Base-by-base conservation (phyloP, 2,329 filamentous ascomycete species). In the Mycogone perniciosa region DNA sequence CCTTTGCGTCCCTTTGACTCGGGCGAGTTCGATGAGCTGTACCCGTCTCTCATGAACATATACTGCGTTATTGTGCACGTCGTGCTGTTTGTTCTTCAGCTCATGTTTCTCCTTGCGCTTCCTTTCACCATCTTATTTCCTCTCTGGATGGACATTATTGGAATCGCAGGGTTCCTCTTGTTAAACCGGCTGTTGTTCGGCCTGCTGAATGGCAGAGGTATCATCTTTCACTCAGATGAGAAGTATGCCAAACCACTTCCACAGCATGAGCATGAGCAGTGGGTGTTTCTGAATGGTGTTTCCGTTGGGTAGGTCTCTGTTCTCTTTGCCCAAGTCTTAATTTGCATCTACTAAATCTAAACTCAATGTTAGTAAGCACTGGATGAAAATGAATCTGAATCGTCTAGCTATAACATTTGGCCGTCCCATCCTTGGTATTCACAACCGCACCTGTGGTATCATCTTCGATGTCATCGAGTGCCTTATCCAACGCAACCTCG, bases 221-320 rank as follows among this genome's bases (percentile, higher is more conserved):
- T 72, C 45, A 70, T 72, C 3, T 82, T 77, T 57, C 64, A 67
- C 13, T 82, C 81, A 1, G 73, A 80, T 39, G 69, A 75, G 2
- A 69, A 77, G 48, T 81, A 78, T 54, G 74, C 81, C 1, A 64
- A 72, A 11, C 66, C 67, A 1, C 64, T 67, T 13, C 71, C 73
- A 0, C 73, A 79, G 56, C 76, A 81, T 62, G 70, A 72, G 8
- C 73, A 81, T 47, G 87, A 91, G 67, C 78, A 84, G 60, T 92
- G 88, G 88, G 75, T 91, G n/a, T 91, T 87, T 62, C 66, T 91
- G 46, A 91, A 91, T 60, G 88, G 88, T 1, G 81, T 90, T 30
- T 80, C 77, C 7, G 76, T 76, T 33, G 79, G 77, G 80, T 83
- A 67, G 53, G 76, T 70, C 13, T 34, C 4, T 20, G 3, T 20